phyloP scores from a whole-genome alignment of 2,329 filamentous ascomycete genomes.

The Rugonectria rugulosa region DNA sequence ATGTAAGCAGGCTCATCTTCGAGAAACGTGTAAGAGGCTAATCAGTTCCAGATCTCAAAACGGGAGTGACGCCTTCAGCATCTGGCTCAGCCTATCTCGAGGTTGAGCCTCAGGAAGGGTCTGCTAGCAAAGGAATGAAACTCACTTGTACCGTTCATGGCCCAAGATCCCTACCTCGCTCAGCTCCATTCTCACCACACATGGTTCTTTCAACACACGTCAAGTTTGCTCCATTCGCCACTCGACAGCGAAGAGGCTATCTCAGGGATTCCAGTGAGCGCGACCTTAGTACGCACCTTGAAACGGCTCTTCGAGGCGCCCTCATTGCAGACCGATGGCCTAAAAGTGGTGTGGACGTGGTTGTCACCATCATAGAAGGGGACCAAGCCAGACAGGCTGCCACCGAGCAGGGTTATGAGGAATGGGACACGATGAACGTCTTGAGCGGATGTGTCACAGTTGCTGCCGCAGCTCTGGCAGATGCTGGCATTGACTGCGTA shows the following conservation, averaged over 20 bases:
- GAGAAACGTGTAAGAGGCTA: slow-evolving; percentile 17
- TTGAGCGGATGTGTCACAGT: slow-evolving; percentile 92
- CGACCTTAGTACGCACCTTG: slow-evolving; percentile 88
- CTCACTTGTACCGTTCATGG: slow-evolving; percentile 94
- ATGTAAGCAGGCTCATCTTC: slow-evolving; percentile 64
- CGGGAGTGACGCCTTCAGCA: slow-evolving; percentile 89
- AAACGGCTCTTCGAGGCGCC: slow-evolving; percentile 87
- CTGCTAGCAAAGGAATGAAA: slow-evolving; percentile 75
- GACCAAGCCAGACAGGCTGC: slow-evolving; percentile 75
- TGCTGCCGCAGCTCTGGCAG: slow-evolving; percentile 88
- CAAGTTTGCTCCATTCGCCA: slow-evolving; percentile 96
- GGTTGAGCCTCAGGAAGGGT: slow-evolving; percentile 59
- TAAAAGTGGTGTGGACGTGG: slow-evolving; percentile 97
- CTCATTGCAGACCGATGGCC: slow-evolving; percentile 96
- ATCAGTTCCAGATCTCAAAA: slow-evolving; percentile 75
- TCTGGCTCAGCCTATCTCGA: slow-evolving; percentile 92
- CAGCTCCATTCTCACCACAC: slow-evolving; percentile 90
- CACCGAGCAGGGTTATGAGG: slow-evolving; percentile 61
- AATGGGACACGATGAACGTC: slow-evolving; percentile 92
- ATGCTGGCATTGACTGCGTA: slow-evolving; percentile 95
- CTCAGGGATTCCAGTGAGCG: slow-evolving; percentile 85
- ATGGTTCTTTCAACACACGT: slow-evolving; percentile 91
- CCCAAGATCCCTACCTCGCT: slow-evolving; percentile 87
- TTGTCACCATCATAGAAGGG: slow-evolving; percentile 91
- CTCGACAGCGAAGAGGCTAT: slow-evolving; percentile 82